phyloP scores from a whole-genome alignment of 2,329 filamentous ascomycete species.

The Clonostachys solani region DNA sequence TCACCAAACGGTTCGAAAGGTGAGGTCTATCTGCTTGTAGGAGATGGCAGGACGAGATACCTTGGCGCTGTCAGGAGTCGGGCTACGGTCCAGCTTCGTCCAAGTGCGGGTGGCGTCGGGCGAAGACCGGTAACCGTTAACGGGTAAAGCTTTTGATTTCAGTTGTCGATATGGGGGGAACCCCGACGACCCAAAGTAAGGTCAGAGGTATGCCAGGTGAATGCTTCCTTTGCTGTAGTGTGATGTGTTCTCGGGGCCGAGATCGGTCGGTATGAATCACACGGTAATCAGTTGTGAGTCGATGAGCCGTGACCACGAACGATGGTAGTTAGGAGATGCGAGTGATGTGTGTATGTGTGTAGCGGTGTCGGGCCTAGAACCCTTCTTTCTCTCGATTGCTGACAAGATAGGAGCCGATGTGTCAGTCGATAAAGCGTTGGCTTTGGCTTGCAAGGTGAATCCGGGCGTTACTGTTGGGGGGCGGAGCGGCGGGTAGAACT shows the following conservation, averaged over 20 bases:
- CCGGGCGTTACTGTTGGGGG: neutral
- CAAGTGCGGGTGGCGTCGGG: neutral
- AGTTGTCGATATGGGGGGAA: slow-evolving; percentile 10
- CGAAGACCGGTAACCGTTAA: neutral
- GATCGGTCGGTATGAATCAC: neutral
- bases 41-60: neutral
- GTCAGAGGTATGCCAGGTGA: neutral
- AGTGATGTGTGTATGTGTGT: neutral
- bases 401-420: neutral
- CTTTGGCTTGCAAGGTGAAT: neutral
- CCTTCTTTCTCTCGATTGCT: neutral
- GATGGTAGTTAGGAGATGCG: neutral
- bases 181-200: slow-evolving; percentile 16
- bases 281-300: neutral
- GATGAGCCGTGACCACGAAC: neutral
- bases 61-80: neutral
- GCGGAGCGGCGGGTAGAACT: neutral
- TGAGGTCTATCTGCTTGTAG: neutral
- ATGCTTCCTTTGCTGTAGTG: neutral
- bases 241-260: neutral
- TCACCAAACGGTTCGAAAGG: neutral
- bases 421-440: neutral
- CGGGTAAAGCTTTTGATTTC: neutral
- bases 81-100: too few species aligned
- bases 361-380: neutral